These are phyloP conservation scores for Zymoseptoria pseudotritici DNA, from an alignment of 2,329 filamentous ascomycete genomes.

Conservation along the genomic window DNA sequence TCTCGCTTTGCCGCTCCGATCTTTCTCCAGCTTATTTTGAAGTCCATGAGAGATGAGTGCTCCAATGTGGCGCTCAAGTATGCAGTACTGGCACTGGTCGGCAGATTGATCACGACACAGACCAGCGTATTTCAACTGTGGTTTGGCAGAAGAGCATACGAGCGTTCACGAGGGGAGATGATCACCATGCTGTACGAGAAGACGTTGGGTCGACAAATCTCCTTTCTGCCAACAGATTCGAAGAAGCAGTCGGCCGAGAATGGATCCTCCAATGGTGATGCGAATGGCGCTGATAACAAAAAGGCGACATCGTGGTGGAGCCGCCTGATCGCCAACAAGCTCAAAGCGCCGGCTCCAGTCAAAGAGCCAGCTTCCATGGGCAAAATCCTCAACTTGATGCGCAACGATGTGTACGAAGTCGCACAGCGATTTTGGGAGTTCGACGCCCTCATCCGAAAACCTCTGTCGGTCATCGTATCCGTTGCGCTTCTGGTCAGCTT, in stretches of 20 bases:
- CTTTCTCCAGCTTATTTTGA: constrained; percentile 63
- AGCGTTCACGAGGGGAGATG: constrained; percentile 76
- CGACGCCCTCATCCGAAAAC: constrained; percentile 64
- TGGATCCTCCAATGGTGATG: constrained; percentile 11
- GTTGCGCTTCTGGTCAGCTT: constrained; percentile 68
- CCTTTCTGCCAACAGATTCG: constrained; percentile 19
- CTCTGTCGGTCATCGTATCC: constrained; percentile 67
- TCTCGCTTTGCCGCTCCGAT: constrained; percentile 53
- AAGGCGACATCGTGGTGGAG: constrained; percentile 4
- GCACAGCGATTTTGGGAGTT: constrained; percentile 83
- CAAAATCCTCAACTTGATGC: constrained; percentile 83
- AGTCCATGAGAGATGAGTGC: constrained; percentile 54
- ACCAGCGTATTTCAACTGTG: constrained; percentile 64
- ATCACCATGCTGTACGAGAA: constrained; percentile 81
- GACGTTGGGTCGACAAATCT: constrained; percentile 58
- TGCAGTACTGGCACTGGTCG: constrained; percentile 53
- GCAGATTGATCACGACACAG: constrained; percentile 57
- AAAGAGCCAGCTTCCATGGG: constrained; percentile 69
- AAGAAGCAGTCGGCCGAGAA: constrained; percentile 5
- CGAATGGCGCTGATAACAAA: constrained; percentile 14
- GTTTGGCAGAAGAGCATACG: constrained; percentile 78
- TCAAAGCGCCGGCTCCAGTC: constrained; percentile 23
- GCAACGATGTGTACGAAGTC: constrained; percentile 72
- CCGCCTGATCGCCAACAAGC: not conserved
- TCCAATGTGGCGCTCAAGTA: constrained; percentile 57